These are phyloP conservation scores for Diaporthe helianthi DNA, from an alignment of 2,329 filamentous ascomycete genomes.

Conservation along the genomic window DNA sequence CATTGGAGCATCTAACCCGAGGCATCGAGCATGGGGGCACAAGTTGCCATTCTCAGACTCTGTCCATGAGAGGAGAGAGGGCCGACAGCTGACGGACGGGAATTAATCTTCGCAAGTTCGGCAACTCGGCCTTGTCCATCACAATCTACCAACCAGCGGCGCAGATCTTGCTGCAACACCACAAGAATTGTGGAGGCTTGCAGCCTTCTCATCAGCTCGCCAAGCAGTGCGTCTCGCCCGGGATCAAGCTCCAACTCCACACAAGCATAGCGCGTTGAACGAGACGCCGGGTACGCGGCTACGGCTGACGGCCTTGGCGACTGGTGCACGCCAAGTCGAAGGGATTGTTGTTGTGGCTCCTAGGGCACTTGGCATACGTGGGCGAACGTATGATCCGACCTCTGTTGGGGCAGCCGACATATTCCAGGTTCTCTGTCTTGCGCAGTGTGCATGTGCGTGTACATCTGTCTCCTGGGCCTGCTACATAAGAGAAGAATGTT, in stretches of 20 bases:
- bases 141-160: background rate
- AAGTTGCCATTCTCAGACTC: background rate
- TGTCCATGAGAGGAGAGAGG: background rate
- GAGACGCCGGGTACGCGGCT: conserved; percentile 17
- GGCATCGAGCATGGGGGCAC: background rate
- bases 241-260: conserved; percentile 20
- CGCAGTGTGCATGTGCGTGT: background rate
- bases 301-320: conserved; percentile 18
- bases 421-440: background rate
- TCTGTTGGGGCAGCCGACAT: conserved; percentile 1
- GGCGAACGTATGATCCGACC: conserved; percentile 20
- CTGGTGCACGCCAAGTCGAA: conserved; percentile 26
- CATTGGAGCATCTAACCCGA: background rate
- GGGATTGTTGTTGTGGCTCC: conserved; percentile 21
- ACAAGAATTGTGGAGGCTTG: background rate
- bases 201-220: background rate
- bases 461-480: background rate
- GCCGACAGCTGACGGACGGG: background rate
- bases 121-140: background rate
- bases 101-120: background rate
- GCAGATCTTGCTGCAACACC: background rate
- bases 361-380: conserved; percentile 18
- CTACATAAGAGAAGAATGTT: conserved; percentile 16
- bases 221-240: background rate
- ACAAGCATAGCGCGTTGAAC: background rate